phyloP scores from a whole-genome alignment of 192 early-diverging fungal species.

The Gaertneriomyces semiglobifer region DNA sequence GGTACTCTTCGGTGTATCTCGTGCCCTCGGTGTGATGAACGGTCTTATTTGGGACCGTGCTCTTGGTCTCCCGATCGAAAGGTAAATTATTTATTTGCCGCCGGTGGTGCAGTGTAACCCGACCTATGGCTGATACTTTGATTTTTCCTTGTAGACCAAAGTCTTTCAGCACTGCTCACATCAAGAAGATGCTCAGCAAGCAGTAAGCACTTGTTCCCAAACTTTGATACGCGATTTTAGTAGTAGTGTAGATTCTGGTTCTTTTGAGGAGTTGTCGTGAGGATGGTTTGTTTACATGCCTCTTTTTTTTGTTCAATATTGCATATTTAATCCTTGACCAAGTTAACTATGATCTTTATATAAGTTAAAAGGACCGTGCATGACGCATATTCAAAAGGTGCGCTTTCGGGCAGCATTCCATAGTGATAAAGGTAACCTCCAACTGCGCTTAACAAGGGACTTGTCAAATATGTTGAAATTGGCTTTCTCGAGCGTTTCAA shows the following conservation, averaged over 20 bases:
- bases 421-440: constrained; percentile 58
- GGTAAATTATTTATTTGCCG: neutral
- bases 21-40: constrained; percentile 90
- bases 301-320: too few relatives aligned
- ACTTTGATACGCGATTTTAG: neutral
- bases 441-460: constrained; percentile 59
- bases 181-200: constrained; percentile 82
- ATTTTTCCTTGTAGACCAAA: constrained; percentile 56
- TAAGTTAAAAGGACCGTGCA: too few relatives aligned
- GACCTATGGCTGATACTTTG: neutral
- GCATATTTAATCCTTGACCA: too few relatives aligned
- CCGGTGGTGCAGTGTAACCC: neutral
- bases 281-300: too few relatives aligned
- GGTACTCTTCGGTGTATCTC: constrained; percentile 98
- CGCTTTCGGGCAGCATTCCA: constrained; percentile 54
- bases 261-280: too few relatives aligned
- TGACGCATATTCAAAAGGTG: constrained; percentile 14
- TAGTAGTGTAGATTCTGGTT: neutral
- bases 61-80: constrained; percentile 67
- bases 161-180: constrained; percentile 78
- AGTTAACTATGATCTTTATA: too few relatives aligned
- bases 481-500: constrained; percentile 68
- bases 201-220: constrained; percentile 30
- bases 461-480: constrained; percentile 84
- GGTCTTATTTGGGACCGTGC: constrained; percentile 98